Evolutionary conservation across 176 grass and related monocot species (phyloP).

Genomic region (Carex parvula): DNA sequence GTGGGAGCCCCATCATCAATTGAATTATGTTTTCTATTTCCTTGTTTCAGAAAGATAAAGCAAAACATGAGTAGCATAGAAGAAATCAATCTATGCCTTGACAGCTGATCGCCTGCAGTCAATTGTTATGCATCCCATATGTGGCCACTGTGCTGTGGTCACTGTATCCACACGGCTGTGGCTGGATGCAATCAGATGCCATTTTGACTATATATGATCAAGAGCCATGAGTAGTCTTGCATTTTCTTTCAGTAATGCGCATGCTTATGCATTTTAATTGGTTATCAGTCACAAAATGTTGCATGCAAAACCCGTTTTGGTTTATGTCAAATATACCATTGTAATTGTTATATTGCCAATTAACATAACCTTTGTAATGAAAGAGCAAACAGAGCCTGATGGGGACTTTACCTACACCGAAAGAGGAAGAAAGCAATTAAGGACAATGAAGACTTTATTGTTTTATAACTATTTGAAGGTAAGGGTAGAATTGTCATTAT

Average conservation of each 20-base stretch:
- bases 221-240: neutral
- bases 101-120: neutral
- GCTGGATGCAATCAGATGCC: neutral
- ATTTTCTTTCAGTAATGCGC: neutral
- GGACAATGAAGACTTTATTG: too few species aligned
- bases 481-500: too few species aligned
- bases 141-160: neutral
- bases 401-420: too few species aligned
- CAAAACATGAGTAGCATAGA: neutral
- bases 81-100: conserved; percentile 8
- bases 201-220: neutral
- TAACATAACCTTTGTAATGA: too few species aligned
- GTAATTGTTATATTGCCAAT: too few species aligned
- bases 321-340: too few species aligned
- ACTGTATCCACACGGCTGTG: neutral
- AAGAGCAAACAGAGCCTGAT: too few species aligned
- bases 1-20: neutral
- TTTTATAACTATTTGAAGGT: too few species aligned
- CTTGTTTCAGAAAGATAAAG: neutral
- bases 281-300: neutral
- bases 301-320: too few species aligned
- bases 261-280: neutral
- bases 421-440: too few species aligned
- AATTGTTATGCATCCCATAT: neutral
- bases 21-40: neutral